Evolutionary conservation across 148 eudicot species (phyloP).

Genomic region (Chenopodium album): DNA sequence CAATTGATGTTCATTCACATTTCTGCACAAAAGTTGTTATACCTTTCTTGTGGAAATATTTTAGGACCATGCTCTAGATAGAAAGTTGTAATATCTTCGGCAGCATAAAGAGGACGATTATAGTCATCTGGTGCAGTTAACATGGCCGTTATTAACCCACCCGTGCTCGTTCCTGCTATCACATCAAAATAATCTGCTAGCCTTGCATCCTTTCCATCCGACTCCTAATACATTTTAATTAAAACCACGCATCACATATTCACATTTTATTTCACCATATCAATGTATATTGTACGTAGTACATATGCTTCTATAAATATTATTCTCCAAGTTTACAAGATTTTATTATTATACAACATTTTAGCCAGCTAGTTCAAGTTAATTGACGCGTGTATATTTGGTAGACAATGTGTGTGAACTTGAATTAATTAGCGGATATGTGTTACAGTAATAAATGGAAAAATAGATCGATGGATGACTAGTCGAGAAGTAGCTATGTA

Average conservation of each 20-base stretch:
- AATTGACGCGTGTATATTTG: background rate
- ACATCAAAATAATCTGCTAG: constrained; percentile 47
- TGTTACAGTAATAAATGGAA: too few species aligned
- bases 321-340: too few species aligned
- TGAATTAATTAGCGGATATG: too few species aligned
- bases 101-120: constrained; percentile 36
- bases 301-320: too few species aligned
- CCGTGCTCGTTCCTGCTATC: constrained; percentile 41
- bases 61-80: constrained; percentile 31
- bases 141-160: constrained; percentile 39
- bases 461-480: too few species aligned
- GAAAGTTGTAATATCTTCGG: constrained; percentile 28
- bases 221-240: constrained; percentile 18
- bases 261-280: too few species aligned
- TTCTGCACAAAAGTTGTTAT: background rate
- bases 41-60: constrained; percentile 35
- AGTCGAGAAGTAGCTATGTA: too few species aligned
- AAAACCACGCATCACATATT: background rate
- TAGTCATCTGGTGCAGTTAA: constrained; percentile 34
- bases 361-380: too few species aligned
- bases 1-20: too few species aligned
- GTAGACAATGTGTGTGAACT: background rate
- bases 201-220: constrained; percentile 39
- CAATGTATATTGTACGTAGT: too few species aligned
- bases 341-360: too few species aligned